Percentiles rank a stretch among this genome's conserved stretches.
Evolutionary conservation across 257 asterid species (phyloP).

Genomic region (Capsicum baccatum): DNA sequence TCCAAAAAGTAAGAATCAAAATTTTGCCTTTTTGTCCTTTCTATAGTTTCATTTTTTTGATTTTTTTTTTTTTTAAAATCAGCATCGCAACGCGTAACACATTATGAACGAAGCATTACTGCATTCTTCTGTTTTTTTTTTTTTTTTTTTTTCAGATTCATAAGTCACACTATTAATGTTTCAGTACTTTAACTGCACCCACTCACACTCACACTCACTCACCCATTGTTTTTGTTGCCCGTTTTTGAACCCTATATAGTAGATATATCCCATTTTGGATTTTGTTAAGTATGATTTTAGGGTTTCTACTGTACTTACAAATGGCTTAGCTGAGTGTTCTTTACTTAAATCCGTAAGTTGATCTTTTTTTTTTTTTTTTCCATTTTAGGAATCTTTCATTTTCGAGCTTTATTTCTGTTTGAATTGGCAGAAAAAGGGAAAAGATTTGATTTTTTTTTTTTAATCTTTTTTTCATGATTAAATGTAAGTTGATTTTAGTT

Average conservation of each 20-base stretch:
- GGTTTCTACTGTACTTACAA: neutral
- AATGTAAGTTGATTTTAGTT: neutral
- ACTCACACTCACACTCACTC: neutral
- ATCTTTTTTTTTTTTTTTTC: neutral
- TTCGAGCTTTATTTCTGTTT: neutral
- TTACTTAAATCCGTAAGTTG: neutral
- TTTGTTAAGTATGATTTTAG: neutral
- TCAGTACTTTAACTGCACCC: neutral
- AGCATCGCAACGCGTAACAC: conserved; percentile 14
- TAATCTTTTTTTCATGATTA: neutral
- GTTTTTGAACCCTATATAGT: neutral
- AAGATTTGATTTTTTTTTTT: neutral
- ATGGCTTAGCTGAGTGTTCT: neutral
- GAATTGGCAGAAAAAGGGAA: neutral
- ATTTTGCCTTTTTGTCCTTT: conserved; percentile 25
- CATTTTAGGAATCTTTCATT: neutral
- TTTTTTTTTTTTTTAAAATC: neutral
- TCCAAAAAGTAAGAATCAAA: neutral
- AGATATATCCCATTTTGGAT: neutral
- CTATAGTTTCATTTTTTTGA: neutral
- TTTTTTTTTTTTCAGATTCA: neutral
- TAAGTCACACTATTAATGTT: neutral
- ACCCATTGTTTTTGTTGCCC: conserved; percentile 14
- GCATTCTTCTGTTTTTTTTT: neutral
- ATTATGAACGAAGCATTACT: neutral